phyloP scores from a whole-genome alignment of 2,329 filamentous ascomycete species.

The Neofusicoccum cordaticola region DNA sequence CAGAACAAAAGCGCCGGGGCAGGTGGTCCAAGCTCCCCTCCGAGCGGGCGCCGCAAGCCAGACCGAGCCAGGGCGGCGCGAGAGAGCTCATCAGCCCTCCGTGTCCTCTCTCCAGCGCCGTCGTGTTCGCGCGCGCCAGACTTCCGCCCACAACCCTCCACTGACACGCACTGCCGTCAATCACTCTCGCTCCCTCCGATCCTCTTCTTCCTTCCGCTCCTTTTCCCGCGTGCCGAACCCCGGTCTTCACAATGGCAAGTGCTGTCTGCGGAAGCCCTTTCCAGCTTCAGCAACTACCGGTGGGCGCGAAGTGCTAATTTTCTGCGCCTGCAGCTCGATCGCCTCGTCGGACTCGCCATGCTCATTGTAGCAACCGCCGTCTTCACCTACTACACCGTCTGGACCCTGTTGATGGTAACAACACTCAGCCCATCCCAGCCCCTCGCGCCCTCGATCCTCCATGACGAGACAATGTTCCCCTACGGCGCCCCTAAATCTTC shows the following conservation, averaged over 20 bases:
- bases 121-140: not conserved
- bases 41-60: not conserved
- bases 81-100: conserved; percentile 13
- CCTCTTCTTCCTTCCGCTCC: not conserved
- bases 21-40: conserved; percentile 4
- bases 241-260: conserved; percentile 15
- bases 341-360: conserved; percentile 74
- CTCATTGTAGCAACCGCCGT: conserved; percentile 69
- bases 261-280: conserved; percentile 14
- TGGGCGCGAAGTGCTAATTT: not conserved
- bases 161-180: not conserved
- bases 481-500: too few species aligned
- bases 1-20: not conserved
- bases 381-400: conserved; percentile 93
- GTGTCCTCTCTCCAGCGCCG: conserved; percentile 11
- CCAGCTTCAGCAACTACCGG: not conserved
- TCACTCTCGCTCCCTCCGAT: not conserved
- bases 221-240: not conserved
- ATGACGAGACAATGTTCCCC: too few species aligned
- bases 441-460: not conserved
- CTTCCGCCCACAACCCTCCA: not conserved
- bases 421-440: not conserved
- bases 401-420: conserved; percentile 91
- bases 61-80: not conserved
- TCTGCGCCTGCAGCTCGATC: conserved; percentile 71